Evolutionary conservation across 108 stramenopile species (phyloP).

Genomic region (Fistulifera pelliculosa): DNA sequence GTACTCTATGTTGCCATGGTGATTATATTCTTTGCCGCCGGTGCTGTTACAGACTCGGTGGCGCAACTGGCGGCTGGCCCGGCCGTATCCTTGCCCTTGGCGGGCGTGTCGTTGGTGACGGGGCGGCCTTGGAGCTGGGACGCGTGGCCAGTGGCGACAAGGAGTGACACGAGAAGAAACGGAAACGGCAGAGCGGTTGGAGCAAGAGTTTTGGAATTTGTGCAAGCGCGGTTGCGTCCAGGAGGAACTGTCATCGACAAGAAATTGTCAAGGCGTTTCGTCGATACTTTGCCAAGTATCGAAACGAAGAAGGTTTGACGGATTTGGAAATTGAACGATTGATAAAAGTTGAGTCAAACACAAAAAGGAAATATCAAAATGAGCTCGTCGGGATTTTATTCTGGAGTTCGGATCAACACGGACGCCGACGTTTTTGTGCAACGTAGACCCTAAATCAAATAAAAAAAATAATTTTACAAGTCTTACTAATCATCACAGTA

Average conservation of each 20-base stretch:
- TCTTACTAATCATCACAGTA: too few species aligned
- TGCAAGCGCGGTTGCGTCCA: slow-evolving; percentile 36
- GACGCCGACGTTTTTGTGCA: slow-evolving; percentile 56
- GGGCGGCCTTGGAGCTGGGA: slow-evolving; percentile 66
- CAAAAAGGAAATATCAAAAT: slow-evolving; percentile 41
- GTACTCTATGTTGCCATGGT: slow-evolving; percentile 35
- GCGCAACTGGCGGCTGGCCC: slow-evolving; percentile 56
- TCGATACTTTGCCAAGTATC: slow-evolving; percentile 75
- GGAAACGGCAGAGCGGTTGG: slow-evolving; percentile 42
- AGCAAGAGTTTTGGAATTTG: slow-evolving; percentile 76
- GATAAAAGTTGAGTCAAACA: slow-evolving; percentile 46
- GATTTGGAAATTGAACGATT: slow-evolving; percentile 78
- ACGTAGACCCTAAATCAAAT: too few species aligned
- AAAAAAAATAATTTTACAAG: too few species aligned
- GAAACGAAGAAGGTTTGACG: slow-evolving; percentile 45
- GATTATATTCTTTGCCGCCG: slow-evolving; percentile 43
- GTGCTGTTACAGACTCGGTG: slow-evolving; percentile 44
- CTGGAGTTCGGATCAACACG: slow-evolving; percentile 53
- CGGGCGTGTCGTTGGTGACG: slow-evolving; percentile 64
- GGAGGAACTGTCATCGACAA: slow-evolving; percentile 54
- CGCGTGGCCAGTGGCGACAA: slow-evolving; percentile 51
- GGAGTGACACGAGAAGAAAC: slow-evolving; percentile 45
- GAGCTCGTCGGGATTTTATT: slow-evolving; percentile 69
- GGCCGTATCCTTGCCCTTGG: slow-evolving; percentile 48
- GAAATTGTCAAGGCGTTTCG: slow-evolving; percentile 75